Evolutionary conservation across 2,329 filamentous ascomycete genomes (phyloP), one percentile per base, ranked within the genome.

Genomic region (Epichloe amarillans): DNA sequence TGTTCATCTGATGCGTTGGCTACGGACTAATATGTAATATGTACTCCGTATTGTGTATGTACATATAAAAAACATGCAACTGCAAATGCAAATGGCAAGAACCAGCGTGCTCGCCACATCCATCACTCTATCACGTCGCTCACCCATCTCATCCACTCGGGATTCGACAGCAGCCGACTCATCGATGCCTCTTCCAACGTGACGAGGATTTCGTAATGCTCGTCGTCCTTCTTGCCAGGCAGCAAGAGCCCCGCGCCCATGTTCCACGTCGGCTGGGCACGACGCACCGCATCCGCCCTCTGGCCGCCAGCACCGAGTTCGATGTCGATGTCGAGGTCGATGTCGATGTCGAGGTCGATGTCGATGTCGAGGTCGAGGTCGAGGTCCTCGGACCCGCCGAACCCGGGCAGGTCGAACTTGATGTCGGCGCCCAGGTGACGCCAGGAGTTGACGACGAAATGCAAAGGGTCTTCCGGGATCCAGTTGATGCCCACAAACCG

Each of bases 391-490:
- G 3, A 23, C 10, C 48, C 23, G 23, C 49, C n/a, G 47, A 49
- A 12, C 17, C 63, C 64, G 0, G 64, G 60, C 12, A 68, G 57
- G 6, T 46, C 30, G 60, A 70, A 73, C 53, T 61, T 56, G 5
- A 66, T 63, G 52, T 72, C 69, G 21, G 65, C 68, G 1, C 70
- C 71, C 54, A 73, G 68, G 51, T 66, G 63, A 7, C 68, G 61
- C 71, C 71, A 73, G 4, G 69, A 72, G 54, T 73, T 73, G 61
- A 73, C 69, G 11, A 65, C 64, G 39, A 73, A 61, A 40, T 65
- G 61, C 47, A 65, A 61, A 2, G 67, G 64, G 44, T 66, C 62
- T n/a, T 67, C 61, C 23, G 69, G 67, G 51, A 71, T 68, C 50
- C 69, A 64, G 17, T 64, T 62, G 21, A 72, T 61, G 14, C 69